Evolutionary conservation across 768 basidiomycete species (phyloP).

Genomic region (Suillus decipiens): DNA sequence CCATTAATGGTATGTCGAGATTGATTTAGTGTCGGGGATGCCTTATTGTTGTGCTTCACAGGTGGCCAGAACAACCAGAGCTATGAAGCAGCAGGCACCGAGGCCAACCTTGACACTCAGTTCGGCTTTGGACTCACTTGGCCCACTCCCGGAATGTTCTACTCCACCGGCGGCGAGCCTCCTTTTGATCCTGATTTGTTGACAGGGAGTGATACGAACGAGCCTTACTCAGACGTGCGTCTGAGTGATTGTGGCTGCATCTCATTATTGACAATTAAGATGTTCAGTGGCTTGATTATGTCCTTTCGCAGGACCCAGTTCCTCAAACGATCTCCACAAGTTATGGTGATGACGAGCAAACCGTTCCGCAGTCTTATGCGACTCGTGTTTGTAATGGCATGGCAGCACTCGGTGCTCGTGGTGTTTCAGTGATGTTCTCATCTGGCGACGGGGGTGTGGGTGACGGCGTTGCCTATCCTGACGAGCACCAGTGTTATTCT

Average conservation of each 20-base stretch:
- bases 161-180: slow-evolving; percentile 61
- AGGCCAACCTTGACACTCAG: slow-evolving; percentile 71
- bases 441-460: slow-evolving; percentile 75
- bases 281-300: slow-evolving; percentile 60
- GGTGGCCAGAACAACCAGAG: slow-evolving; percentile 65
- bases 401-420: slow-evolving; percentile 67
- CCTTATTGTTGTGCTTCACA: slow-evolving; percentile 27
- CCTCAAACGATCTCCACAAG: slow-evolving; percentile 71
- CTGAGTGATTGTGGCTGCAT: not conserved
- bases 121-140: slow-evolving; percentile 66
- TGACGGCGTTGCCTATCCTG: slow-evolving; percentile 55
- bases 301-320: slow-evolving; percentile 43
- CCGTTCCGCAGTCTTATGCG: slow-evolving; percentile 63
- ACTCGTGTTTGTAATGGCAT: slow-evolving; percentile 58
- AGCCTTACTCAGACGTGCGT: slow-evolving; percentile 49
- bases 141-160: slow-evolving; percentile 62
- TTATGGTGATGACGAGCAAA: slow-evolving; percentile 74
- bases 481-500: slow-evolving; percentile 49
- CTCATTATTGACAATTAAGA: not conserved
- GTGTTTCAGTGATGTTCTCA: slow-evolving; percentile 64
- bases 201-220: slow-evolving; percentile 46
- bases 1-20: slow-evolving; percentile 50
- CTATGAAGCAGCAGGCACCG: slow-evolving; percentile 50
- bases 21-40: slow-evolving; percentile 4
- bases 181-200: slow-evolving; percentile 52